Base-by-base conservation (phyloP, 2,329 filamentous ascomycete species). In the Colletotrichum sp. region DNA sequence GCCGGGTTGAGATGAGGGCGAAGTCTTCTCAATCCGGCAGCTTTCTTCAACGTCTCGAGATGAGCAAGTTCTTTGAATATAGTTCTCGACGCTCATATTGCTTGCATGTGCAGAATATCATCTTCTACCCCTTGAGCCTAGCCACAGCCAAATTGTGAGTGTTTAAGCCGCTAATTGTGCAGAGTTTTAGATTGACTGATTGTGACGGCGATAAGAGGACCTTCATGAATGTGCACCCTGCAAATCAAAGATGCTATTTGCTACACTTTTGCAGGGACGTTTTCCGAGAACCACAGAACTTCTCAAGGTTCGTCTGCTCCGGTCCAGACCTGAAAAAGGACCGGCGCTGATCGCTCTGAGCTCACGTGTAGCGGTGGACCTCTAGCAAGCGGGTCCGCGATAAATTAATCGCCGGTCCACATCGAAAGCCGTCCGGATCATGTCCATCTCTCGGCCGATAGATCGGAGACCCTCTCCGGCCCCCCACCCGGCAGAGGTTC, bases 91-190 rank as follows among this genome's bases (percentile, higher is more conserved):
- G 39, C 39, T 12, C 39, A 22, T 49, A 49, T 49, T n/a, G 5
- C 39, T 49, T 49, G 19, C 5, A n/a, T n/a, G 5, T 2, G 9
- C n/a, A 11, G 39, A 44, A 0, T n/a, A 12, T 0, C 1, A 49
- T n/a, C 19, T 12, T n/a, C 44, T 22, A 22, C 6, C 44, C 12
- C 6, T 0, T 13, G n/a, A 4, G 11, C 5, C 44, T 22, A 49
- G 8, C 2, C 36, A 6, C 39, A n/a, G 8, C 9, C 8, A 6
- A 19, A 0, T 19, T 44, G 19, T 16, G 39, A 9, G 19, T 49
- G 39, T 12, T n/a, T 49, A n/a, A 6, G 39, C 19, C 9, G 39
- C 19, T 12, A 49, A 9, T n/a, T 12, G 19, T 49, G 9, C 19
- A 49, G 39, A 3, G 19, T n/a, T 49, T 49, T 5, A 49, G 39